Conservation (phyloP, 2,329 filamentous ascomycete species). For the Beauveria sp. region DNA sequence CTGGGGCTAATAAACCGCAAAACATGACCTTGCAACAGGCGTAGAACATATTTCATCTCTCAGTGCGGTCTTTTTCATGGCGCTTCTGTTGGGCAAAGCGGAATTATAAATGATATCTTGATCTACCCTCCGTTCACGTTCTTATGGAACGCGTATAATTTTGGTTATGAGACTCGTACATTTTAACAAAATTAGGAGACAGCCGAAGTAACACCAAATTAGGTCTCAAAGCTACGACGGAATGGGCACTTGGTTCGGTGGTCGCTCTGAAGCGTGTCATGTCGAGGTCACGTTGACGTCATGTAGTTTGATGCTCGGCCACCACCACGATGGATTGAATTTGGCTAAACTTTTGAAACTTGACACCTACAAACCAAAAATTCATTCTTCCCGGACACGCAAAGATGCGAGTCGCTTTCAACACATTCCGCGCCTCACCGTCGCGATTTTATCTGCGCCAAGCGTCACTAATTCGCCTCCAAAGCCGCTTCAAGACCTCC, state of each 20-base stretch:
- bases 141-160: too few relatives aligned
- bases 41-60: not conserved
- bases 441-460: too few relatives aligned
- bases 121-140: too few relatives aligned
- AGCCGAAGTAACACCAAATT: too few relatives aligned
- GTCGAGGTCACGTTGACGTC: not conserved
- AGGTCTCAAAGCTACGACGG: too few relatives aligned
- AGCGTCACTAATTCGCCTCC: not conserved
- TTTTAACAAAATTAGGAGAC: too few relatives aligned
- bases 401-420: not conserved
- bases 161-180: too few relatives aligned
- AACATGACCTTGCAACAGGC: not conserved
- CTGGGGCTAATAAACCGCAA: conserved; percentile 2
- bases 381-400: not conserved
- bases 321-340: not conserved
- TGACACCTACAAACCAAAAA: not conserved
- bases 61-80: too few relatives aligned
- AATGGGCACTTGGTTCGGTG: too few relatives aligned
- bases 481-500: not conserved
- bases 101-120: too few relatives aligned
- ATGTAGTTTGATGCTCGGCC: not conserved
- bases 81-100: too few relatives aligned
- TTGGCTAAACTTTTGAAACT: not conserved
- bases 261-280: not conserved
- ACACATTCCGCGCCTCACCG: not conserved